phyloP scores from a whole-genome alignment of 2,329 filamentous ascomycete species.

The Colletotrichum eleusines region DNA sequence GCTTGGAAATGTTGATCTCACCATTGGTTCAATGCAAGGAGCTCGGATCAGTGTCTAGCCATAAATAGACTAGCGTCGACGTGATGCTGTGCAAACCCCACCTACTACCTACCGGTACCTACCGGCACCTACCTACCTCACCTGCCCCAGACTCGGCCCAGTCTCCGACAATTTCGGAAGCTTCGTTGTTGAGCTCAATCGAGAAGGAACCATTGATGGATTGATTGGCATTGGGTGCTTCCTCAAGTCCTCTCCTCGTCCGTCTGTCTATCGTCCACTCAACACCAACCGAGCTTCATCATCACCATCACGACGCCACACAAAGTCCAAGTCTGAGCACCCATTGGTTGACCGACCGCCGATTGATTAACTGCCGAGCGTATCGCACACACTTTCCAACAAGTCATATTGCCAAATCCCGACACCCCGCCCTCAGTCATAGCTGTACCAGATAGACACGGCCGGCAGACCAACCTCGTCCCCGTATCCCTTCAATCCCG shows the following conservation, averaged over 20 bases:
- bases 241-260: no score
- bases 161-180: not conserved
- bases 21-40: not conserved
- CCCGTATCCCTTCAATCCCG: not conserved
- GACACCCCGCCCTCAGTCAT: not conserved
- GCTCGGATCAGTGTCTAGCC: not conserved
- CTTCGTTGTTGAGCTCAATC: not conserved
- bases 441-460: not conserved
- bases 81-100: not conserved
- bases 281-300: not conserved
- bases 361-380: no score
- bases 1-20: slow-evolving; percentile 15
- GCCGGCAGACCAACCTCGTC: not conserved
- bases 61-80: not conserved
- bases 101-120: no score
- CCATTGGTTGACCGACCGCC: no score
- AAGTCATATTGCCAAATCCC: not conserved
- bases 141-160: slow-evolving; percentile 2
- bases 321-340: no score
- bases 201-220: not conserved
- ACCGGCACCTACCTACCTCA: no score
- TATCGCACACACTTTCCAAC: not conserved
- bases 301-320: not conserved
- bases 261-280: not conserved
- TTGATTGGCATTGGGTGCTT: no score